Evolutionary conservation across 148 eudicot species (phyloP).

Genomic region (Beta vulgaris): DNA sequence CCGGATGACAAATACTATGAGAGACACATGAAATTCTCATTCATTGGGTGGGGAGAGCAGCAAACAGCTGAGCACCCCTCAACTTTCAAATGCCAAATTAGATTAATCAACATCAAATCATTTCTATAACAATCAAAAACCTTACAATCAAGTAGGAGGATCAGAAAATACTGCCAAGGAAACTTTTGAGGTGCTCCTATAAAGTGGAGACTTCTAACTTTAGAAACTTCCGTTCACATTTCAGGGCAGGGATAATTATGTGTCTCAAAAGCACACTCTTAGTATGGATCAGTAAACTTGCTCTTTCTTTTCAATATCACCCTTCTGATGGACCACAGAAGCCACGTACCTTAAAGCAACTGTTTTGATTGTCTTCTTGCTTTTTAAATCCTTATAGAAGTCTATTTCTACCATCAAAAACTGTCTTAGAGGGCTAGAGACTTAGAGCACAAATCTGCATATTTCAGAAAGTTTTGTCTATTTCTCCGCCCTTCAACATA

Average conservation of each 20-base stretch:
- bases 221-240: neutral
- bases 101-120: neutral
- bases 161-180: neutral
- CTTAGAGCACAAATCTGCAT: no score
- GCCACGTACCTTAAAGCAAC: neutral
- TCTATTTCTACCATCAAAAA: neutral
- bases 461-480: neutral
- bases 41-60: neutral
- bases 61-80: neutral
- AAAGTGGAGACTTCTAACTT: neutral
- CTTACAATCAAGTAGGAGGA: neutral
- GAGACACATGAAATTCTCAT: no score
- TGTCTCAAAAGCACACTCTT: neutral
- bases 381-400: no score
- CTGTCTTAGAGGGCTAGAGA: neutral
- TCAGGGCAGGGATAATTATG: neutral
- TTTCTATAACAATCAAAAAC: neutral
- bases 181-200: neutral
- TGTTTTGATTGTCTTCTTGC: neutral
- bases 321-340: neutral
- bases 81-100: neutral
- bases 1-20: no score
- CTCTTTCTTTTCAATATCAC: neutral
- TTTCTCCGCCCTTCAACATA: neutral
- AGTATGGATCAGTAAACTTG: neutral